Base-by-base conservation (phyloP, 108 stramenopile species). In the Halocafeteria seosinensis region DNA sequence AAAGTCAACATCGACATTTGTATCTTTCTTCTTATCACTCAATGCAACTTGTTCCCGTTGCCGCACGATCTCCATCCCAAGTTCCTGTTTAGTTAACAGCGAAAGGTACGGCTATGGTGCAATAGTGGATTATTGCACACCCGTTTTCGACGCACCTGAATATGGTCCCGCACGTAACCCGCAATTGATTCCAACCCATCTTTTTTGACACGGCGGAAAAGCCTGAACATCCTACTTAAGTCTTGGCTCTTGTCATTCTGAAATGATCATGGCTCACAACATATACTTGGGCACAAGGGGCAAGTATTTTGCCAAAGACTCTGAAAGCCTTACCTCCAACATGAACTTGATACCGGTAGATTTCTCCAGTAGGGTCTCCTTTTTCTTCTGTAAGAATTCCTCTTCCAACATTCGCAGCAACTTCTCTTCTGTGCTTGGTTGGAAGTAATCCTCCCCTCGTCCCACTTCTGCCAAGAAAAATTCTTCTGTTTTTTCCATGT, bases 401-500 rank as follows among this genome's bases (percentile, higher is more conserved):
- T 91, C 87, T 63, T 92, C 91, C 51, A 88, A 78, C 28, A 93
- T 93, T 36, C 75, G 78, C 35, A 90, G 74, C 38, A 99, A 76
- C 70, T 91, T 91, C 4, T 73, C 61, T 73, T 96, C 92, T 0
- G 93, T 87, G 34, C 76, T 70, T 12, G 79, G 65, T 71, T 94
- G 89, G 61, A 99, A 84, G 73, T 96, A 99, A 61, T 86, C 84
- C 29, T 68, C 70, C 29, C 96, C 94, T 25, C 98, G 88, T 29
- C 70, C 69, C 50, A 76, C 73, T 71, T 99, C 98, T 55, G 81
- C 82, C 35, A 77, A 78, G 34, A 99, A 76, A 2, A 88, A 89
- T 50, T 80, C 85, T 64, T 99, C 98, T 35, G 92, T 91, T 77
- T 92, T 93, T 74, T 90, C 81, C 58, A 96, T 76, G 78, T 95